Percentiles rank a stretch among this genome's conserved stretches.
phyloP scores from a whole-genome alignment of 352 stramenopile species.

The Plasmopara halstedii region DNA sequence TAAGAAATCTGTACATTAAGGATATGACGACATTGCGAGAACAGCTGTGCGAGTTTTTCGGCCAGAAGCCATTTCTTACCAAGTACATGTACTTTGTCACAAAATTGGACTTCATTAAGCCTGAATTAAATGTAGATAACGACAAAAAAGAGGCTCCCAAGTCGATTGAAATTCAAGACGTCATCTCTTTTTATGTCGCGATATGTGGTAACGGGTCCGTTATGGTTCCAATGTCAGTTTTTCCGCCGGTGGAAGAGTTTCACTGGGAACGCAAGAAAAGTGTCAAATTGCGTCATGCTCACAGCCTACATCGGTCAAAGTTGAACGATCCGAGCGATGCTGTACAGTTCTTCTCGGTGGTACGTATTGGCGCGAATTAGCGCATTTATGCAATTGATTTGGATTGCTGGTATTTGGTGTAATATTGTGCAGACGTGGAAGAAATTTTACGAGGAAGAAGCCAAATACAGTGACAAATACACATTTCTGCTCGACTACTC shows the following conservation, averaged over 20 bases:
- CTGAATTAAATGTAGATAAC: constrained; percentile 31
- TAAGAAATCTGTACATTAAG: constrained; percentile 56
- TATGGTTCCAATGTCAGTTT: constrained; percentile 83
- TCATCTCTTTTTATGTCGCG: constrained; percentile 78
- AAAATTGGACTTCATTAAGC: constrained; percentile 68
- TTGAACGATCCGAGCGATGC: constrained; percentile 63
- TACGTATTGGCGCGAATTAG: constrained; percentile 9
- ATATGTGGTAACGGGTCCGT: constrained; percentile 81
- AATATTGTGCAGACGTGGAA: constrained; percentile 68
- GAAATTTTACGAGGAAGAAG: constrained; percentile 84
- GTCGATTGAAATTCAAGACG: constrained; percentile 33
- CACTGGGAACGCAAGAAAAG: constrained; percentile 84
- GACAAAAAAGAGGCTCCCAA: constrained; percentile 20
- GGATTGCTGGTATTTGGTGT: background rate
- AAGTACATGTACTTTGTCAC: constrained; percentile 86
- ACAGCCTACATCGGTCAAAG: constrained; percentile 71
- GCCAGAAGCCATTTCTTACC: constrained; percentile 70
- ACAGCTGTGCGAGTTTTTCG: constrained; percentile 71
- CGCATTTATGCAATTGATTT: background rate
- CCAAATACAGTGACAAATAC: constrained; percentile 84
- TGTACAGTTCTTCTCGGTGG: constrained; percentile 78
- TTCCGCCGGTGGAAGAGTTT: constrained; percentile 65
- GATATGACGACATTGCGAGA: constrained; percentile 61
- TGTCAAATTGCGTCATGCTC: constrained; percentile 74
- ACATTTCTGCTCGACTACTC: constrained; percentile 62